These are phyloP conservation scores for Nigrospora sphaerica DNA, from an alignment of 2,329 filamentous ascomycete genomes.

Conservation along the genomic window DNA sequence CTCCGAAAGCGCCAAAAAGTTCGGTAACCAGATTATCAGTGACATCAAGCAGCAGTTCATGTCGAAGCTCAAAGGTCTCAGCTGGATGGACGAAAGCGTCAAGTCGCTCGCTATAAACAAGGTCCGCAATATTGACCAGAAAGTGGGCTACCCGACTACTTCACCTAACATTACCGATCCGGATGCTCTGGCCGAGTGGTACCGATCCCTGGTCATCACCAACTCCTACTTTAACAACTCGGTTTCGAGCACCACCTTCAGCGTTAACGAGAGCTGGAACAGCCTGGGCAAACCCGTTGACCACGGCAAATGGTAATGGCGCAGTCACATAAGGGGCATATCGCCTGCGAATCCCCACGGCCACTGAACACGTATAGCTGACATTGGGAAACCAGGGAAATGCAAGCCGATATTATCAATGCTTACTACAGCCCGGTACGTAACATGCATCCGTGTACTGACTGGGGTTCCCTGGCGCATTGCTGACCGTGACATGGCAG, in stretches of 20 bases:
- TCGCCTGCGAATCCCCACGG: not conserved
- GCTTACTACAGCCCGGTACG: constrained; percentile 51
- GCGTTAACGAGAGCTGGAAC: constrained; percentile 42
- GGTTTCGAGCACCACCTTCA: constrained; percentile 38
- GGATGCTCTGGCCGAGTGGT: constrained; percentile 43
- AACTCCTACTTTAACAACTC: constrained; percentile 50
- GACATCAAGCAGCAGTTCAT: constrained; percentile 64
- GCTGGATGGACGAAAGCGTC: constrained; percentile 56
- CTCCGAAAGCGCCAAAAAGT: constrained; percentile 56
- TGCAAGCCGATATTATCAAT: constrained; percentile 53
- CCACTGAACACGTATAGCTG: not conserved
- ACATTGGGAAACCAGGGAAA: constrained; percentile 20
- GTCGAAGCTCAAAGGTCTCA: constrained; percentile 30
- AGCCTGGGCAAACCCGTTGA: constrained; percentile 53
- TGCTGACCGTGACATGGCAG: not conserved
- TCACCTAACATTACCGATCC: constrained; percentile 54
- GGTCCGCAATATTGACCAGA: constrained; percentile 56
- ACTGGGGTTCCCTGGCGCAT: not conserved
- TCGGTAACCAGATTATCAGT: constrained; percentile 62
- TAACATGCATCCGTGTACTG: not conserved
- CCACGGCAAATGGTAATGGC: constrained; percentile 41
- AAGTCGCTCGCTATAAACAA: constrained; percentile 52
- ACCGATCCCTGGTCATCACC: constrained; percentile 40
- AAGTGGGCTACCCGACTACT: constrained; percentile 57
- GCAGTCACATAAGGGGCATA: not conserved